Conservation (phyloP, 805 yeast genomes). For the Lachancea nothofagi region DNA sequence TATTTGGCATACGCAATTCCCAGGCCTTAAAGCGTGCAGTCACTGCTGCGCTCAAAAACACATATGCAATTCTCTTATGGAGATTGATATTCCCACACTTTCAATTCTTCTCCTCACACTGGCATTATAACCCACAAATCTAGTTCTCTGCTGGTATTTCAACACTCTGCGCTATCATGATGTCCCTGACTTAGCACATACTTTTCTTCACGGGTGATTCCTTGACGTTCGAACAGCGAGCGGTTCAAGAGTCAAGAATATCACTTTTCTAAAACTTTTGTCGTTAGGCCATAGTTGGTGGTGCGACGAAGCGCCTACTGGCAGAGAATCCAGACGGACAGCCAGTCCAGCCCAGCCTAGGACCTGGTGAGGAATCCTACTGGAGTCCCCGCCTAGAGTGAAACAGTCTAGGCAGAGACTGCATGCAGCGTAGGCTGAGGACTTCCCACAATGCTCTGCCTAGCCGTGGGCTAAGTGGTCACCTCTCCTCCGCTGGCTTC, state of each 20-base stretch:
- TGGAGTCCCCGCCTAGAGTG: not conserved
- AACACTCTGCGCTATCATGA: not conserved
- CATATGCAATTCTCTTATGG: no score
- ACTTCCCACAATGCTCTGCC: not conserved
- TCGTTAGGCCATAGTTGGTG: constrained; percentile 1
- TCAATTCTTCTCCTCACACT: not conserved
- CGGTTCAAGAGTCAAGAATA: constrained; percentile 3
- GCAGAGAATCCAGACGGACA: not conserved
- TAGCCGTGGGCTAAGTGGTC: no score
- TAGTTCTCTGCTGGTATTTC: not conserved
- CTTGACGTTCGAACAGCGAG: constrained; percentile 4
- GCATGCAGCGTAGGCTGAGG: not conserved
- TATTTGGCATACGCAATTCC: no score
- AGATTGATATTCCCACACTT: no score
- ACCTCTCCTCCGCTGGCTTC: no score
- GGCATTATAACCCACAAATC: not conserved
- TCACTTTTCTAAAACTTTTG: constrained; percentile 9
- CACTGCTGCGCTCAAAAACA: no score
- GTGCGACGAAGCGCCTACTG: not conserved
- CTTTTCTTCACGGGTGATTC: constrained; percentile 11
- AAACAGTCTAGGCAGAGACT: not conserved
- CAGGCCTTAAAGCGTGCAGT: no score
- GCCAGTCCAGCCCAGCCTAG: constrained; percentile 1
- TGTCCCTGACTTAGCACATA: not conserved
- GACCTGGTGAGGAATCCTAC: not conserved